Conservation (phyloP, 2,329 filamentous ascomycete genomes). For the Ascochyta pisi region DNA sequence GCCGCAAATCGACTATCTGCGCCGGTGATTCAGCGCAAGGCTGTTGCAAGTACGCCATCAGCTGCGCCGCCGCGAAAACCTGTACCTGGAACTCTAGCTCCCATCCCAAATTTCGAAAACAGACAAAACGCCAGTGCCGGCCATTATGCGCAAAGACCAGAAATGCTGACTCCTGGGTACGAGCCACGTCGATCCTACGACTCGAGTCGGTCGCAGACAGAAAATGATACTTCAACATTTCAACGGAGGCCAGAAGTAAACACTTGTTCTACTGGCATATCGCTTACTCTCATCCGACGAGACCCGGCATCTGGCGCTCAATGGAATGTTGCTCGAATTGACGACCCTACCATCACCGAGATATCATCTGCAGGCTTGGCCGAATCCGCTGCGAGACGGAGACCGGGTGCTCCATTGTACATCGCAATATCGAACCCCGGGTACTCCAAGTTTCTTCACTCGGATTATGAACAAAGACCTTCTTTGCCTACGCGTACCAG, state of each 20-base stretch:
- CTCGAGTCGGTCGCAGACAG: conserved; percentile 25
- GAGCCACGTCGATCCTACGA: conserved; percentile 36
- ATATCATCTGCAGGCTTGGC: conserved; percentile 52
- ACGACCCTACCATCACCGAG: conserved; percentile 54
- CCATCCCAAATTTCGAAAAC: conserved; percentile 33
- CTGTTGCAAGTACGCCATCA: conserved; percentile 26
- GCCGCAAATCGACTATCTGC: conserved; percentile 19
- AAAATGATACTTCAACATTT: conserved; percentile 29
- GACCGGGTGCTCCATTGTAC: conserved; percentile 53
- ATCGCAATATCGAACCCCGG: conserved; percentile 66
- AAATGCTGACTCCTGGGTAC: conserved; percentile 27
- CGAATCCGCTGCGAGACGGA: conserved; percentile 40
- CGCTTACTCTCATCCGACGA: conserved; percentile 59
- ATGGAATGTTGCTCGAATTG: conserved; percentile 60
- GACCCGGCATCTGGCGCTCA: conserved; percentile 58
- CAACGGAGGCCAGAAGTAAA: conserved; percentile 33
- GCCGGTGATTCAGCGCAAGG: conserved; percentile 42
- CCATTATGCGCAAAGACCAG: conserved; percentile 24
- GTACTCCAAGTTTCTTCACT: conserved; percentile 63
- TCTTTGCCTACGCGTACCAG: conserved; percentile 22
- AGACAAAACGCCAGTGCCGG: conserved; percentile 39
- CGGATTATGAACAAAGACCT: conserved; percentile 22
- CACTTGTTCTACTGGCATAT: conserved; percentile 24
- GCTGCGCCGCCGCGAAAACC: conserved; percentile 35
- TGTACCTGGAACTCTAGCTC: conserved; percentile 35